Base-by-base conservation (phyloP, 2,329 filamentous ascomycete species). In the Chalaropsis ovoidea region DNA sequence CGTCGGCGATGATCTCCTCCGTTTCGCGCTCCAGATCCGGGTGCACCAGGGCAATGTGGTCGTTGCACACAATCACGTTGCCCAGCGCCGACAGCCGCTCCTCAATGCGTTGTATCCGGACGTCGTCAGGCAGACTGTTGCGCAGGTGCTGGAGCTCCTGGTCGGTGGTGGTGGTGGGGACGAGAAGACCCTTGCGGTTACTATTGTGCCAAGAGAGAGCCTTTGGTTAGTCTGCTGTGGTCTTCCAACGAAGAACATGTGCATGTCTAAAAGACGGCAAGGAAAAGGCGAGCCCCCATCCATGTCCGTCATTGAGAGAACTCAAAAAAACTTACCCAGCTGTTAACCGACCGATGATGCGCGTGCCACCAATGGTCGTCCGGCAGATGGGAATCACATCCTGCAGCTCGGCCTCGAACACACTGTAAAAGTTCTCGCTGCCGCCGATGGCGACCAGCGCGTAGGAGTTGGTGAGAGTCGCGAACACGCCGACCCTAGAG, bases 401-500 rank as follows among this genome's bases (percentile, higher is more conserved):
- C 81, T 95, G 90, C 69, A 99, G 83, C 80, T 99, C 94, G 69
- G 93, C 87, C 82, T 99, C 94, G 79, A 99, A 97, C 75, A 97
- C 85, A 81, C 90, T 90, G 86, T 97, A 97, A 78, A 99, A 99
- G 84, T 97, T 97, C 82, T 96, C 92, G 74, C 90, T 96, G 72
- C 90, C 92, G 74, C 94, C 94, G 70, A 96, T 85, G 70, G 93
- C 92, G 72, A 96, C 90, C 72, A 99, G 83, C 72, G 92, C 91
- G 78, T 96, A 99, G 68, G 90, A 93, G 79, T 99, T 99, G 71
- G 94, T 99, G 75, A 99, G 88, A 69, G 90, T 96, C 68, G 92
- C 80, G 78, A 99, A 99, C 74, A 97, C 94, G 76, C 94, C 94
- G 75, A 99, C 89, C 80, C 92, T 96, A 73, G 42, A 64, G 39